Percentiles rank a stretch among this genome's conserved stretches.
Conservation (phyloP, 2,329 filamentous ascomycete genomes). For the Aspergillus fumigatus region DNA sequence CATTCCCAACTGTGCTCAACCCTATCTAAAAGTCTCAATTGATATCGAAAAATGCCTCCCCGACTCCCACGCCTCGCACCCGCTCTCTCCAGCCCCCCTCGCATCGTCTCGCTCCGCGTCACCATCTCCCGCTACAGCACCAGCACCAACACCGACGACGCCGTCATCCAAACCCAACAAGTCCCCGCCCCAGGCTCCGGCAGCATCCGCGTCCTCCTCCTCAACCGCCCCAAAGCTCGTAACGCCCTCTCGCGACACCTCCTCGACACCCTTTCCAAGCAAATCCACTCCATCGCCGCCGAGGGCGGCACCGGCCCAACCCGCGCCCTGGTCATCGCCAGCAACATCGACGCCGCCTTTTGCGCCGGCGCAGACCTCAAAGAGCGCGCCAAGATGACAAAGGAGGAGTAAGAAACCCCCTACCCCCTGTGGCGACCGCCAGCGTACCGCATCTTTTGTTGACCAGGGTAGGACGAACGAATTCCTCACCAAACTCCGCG, state of each 20-base stretch:
- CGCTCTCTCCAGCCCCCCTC: slow-evolving; percentile 15
- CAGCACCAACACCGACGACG: slow-evolving; percentile 21
- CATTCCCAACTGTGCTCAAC: slow-evolving; percentile 3
- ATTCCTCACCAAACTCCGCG: slow-evolving; percentile 73
- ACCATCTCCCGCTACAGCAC: slow-evolving; percentile 33
- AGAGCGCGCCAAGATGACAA: slow-evolving; percentile 71
- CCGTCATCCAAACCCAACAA: slow-evolving; percentile 62
- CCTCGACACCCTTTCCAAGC: slow-evolving; percentile 63
- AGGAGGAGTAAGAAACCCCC: slow-evolving; percentile 73
- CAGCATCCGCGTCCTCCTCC: slow-evolving; percentile 79
- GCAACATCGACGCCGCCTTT: slow-evolving; percentile 80
- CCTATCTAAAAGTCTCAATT: background rate
- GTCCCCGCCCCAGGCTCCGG: slow-evolving; percentile 74
- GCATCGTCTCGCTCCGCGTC: slow-evolving; percentile 21
- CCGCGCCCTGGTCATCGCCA: slow-evolving; percentile 76
- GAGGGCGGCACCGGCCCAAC: slow-evolving; percentile 59
- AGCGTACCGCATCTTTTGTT: too few relatives aligned
- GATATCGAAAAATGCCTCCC: slow-evolving; percentile 26
- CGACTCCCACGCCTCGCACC: slow-evolving; percentile 24
- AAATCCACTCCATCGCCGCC: slow-evolving; percentile 67
- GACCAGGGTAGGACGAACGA: slow-evolving; percentile 59
- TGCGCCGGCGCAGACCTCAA: slow-evolving; percentile 95
- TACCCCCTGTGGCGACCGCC: too few relatives aligned
- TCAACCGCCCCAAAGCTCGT: slow-evolving; percentile 78
- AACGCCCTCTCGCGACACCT: slow-evolving; percentile 86